phyloP scores from a whole-genome alignment of 257 asterid species.

The Handroanthus guayacan region DNA sequence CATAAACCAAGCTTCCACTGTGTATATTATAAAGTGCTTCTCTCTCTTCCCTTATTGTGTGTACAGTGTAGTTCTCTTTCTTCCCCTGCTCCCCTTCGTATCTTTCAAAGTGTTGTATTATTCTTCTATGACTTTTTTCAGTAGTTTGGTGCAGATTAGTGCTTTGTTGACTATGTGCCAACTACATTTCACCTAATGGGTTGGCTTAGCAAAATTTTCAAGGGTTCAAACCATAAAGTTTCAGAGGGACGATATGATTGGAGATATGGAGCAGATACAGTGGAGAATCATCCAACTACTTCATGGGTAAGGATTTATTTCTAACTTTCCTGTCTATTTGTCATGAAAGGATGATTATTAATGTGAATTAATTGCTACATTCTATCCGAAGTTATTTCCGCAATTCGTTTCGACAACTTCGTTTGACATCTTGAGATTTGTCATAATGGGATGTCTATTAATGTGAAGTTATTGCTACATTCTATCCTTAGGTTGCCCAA shows the following conservation, averaged over 20 bases:
- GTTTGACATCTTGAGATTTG: neutral
- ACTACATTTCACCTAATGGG: slow-evolving; percentile 48
- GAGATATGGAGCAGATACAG: slow-evolving; percentile 64
- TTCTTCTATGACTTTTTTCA: slow-evolving; percentile 13
- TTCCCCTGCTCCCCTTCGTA: neutral
- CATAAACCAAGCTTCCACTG: neutral
- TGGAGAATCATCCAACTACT: slow-evolving; percentile 67
- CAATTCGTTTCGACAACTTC: too few relatives aligned
- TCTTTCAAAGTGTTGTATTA: neutral
- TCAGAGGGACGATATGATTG: slow-evolving; percentile 69
- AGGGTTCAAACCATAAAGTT: slow-evolving; percentile 69
- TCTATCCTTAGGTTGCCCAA: too few relatives aligned
- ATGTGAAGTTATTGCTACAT: too few relatives aligned
- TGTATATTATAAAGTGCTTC: slow-evolving; percentile 4
- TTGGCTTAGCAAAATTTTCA: slow-evolving; percentile 87
- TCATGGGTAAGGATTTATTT: slow-evolving; percentile 57
- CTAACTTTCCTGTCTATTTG: neutral
- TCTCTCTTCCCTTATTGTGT: neutral
- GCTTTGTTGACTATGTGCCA: slow-evolving; percentile 44
- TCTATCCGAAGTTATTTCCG: slow-evolving; percentile 5
- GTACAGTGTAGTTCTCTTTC: neutral
- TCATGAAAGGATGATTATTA: neutral
- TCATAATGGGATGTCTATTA: too few relatives aligned
- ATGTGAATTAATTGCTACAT: neutral
- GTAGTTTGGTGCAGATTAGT: slow-evolving; percentile 45